A percentile compares a stretch with the other conserved stretches of the same genome.
These are phyloP conservation scores for Calonectria fujianensis DNA, from an alignment of 2,329 filamentous ascomycete genomes.

Conservation along the genomic window DNA sequence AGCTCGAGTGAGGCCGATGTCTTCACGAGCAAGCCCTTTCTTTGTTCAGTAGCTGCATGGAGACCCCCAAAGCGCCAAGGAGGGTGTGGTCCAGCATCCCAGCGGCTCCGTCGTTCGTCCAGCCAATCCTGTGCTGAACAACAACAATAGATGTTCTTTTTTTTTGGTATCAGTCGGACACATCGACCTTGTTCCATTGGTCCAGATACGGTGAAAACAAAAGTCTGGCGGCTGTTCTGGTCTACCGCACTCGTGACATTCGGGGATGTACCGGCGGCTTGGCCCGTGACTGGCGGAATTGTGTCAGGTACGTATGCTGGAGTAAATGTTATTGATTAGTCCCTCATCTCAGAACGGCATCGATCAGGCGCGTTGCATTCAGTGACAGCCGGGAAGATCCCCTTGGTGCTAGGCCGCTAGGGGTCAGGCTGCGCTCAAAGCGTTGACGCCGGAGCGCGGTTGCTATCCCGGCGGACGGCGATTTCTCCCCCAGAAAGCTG, in stretches of 20 bases:
- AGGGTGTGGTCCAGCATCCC: constrained; percentile 21
- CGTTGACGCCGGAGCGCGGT: constrained; percentile 24
- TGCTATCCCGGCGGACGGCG: constrained; percentile 22
- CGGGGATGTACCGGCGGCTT: constrained; percentile 23
- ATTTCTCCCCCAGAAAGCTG: constrained; percentile 27
- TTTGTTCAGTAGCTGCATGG: constrained; percentile 30
- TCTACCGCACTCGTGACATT: constrained; percentile 32
- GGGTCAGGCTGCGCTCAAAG: constrained; percentile 30
- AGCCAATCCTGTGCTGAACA: constrained; percentile 29
- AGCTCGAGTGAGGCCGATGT: constrained; percentile 21
- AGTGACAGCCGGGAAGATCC: constrained; percentile 33
- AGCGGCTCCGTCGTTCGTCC: constrained; percentile 33
- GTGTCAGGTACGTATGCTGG: constrained; percentile 14
- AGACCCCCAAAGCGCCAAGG: constrained; percentile 26
- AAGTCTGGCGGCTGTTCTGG: constrained; percentile 26
- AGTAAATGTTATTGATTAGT: constrained; percentile 27
- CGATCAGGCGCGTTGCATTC: constrained; percentile 21
- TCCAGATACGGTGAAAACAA: constrained; percentile 22
- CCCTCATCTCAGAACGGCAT: constrained; percentile 16
- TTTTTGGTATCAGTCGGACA: constrained; percentile 20
- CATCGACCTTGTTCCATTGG: constrained; percentile 25
- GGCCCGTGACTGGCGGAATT: constrained; percentile 12
- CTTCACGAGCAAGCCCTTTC: constrained; percentile 13
- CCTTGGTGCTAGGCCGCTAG: neutral
- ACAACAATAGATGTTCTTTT: constrained; percentile 27